These are phyloP conservation scores for Sphagnum contortum DNA, from an alignment of 225 moss, liverwort and hornwort species.

Conservation along the genomic window DNA sequence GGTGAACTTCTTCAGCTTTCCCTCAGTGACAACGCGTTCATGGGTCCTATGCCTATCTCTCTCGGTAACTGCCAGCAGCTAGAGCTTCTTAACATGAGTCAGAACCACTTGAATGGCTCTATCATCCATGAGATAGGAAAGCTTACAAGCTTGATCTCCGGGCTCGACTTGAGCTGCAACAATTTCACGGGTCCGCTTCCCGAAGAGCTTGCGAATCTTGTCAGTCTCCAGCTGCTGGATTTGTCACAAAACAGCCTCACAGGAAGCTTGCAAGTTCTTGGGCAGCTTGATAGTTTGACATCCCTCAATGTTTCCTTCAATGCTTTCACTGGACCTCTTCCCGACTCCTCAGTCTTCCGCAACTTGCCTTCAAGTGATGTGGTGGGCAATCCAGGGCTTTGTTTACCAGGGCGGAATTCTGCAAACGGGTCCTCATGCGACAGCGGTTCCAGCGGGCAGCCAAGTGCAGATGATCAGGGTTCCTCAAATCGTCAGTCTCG, in stretches of 20 bases:
- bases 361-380: conserved; percentile 27
- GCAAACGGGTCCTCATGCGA: too few species aligned
- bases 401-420: conserved; percentile 1
- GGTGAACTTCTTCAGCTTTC: too few species aligned
- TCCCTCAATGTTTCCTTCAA: conserved; percentile 1
- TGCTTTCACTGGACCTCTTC: conserved; percentile 7
- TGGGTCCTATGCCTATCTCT: conserved; percentile 25
- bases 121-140: conserved; percentile 35
- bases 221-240: conserved; percentile 34
- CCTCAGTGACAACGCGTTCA: conserved; percentile 2
- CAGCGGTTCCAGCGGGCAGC: background rate
- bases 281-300: conserved; percentile 1
- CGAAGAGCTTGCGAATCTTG: conserved; percentile 30
- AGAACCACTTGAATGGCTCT: conserved; percentile 21
- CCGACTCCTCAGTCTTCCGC: conserved; percentile 36
- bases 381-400: conserved; percentile 28
- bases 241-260: conserved; percentile 28
- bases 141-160: conserved; percentile 20
- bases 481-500: conserved; percentile 9
- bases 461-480: background rate
- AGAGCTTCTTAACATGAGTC: conserved; percentile 34
- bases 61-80: conserved; percentile 29
- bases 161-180: conserved; percentile 31
- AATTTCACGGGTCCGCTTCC: conserved; percentile 42
- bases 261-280: conserved; percentile 11